Evolutionary conservation across 2,329 filamentous ascomycete genomes (phyloP), one percentile per base, ranked within the genome.

Genomic region (Pseudogymnoascus sp.): DNA sequence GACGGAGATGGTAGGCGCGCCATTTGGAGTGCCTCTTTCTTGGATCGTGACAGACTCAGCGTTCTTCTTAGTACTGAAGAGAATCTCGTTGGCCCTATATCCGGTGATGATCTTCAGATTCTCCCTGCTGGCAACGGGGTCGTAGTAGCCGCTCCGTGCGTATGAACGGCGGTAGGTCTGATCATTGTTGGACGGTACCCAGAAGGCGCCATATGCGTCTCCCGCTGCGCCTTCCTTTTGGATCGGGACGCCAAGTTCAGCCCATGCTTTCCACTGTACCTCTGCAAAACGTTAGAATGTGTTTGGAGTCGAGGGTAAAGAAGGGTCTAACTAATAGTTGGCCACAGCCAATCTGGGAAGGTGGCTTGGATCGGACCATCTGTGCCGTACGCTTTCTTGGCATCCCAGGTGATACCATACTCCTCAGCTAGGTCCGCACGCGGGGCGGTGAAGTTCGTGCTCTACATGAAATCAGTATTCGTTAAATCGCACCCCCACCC

Each of bases 91-190:
- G 33, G 66, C 65, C 40, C 38, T 44, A 7, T 63, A 46, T 9
- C 50, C 35, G n/a, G 53, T 62, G 50, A 68, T 50, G 7, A 68
- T 29, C 40, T 68, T 60, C 29, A 65, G 62, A 40, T 67, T 67
- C 10, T 70, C 65, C 10, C 77, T 67, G 6, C 60, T 53, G 3
- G 67, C 67, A 11, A 72, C 68, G 9, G 72, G 70, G 61, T 77
- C 74, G 61, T 73, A 75, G 63, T 79, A 77, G 4, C 73, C 73
- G n/a, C 66, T 67, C 11, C 74, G 68, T n/a, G 78, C 75, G 66
- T 77, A 76, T 4, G 74, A 76, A 31, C 78, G 74, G 37, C 74
- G 74, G 17, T 56, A 56, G 10, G 29, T 56, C 29, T 56, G 50
- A 15, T 56, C 50, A 2, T 56, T 65, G 74, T 72, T 61, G 66